A percentile compares a stretch with the other conserved stretches of the same genome.
phyloP scores from a whole-genome alignment of 208 protist genomes.

The Trypanosoma mega region DNA sequence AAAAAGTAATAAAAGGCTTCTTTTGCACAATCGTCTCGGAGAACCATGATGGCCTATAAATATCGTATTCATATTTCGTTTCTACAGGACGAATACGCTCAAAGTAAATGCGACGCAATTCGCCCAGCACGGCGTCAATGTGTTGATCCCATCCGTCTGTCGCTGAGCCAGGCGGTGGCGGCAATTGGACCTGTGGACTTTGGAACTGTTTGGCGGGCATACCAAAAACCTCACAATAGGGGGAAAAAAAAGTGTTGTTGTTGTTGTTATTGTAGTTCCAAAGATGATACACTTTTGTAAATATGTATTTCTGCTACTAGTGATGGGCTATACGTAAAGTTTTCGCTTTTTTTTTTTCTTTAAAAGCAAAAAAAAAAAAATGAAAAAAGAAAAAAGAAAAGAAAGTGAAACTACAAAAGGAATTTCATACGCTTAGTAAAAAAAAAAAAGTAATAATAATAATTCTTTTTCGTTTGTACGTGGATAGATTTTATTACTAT shows the following conservation, averaged over 20 bases:
- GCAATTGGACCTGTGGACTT: not conserved
- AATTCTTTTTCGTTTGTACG: too few relatives aligned
- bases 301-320: not conserved
- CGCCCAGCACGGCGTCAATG: conserved; percentile 43
- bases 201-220: conserved; percentile 12
- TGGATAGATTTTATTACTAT: too few relatives aligned
- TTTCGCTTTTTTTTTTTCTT: conserved; percentile 17
- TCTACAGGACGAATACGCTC: conserved; percentile 68
- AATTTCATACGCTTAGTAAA: conserved; percentile 1
- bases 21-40: conserved; percentile 69
- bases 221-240: too few relatives aligned
- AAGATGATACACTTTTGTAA: not conserved
- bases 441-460: conserved; percentile 5
- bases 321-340: not conserved
- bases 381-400: conserved; percentile 12
- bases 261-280: too few relatives aligned
- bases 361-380: conserved; percentile 25
- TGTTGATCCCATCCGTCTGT: conserved; percentile 70
- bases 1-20: conserved; percentile 80
- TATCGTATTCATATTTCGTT: conserved; percentile 60
- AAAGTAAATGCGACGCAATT: conserved; percentile 57
- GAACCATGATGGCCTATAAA: conserved; percentile 66
- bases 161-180: conserved; percentile 9
- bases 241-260: too few relatives aligned
- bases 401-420: not conserved